Conservation (phyloP, 2,329 filamentous ascomycete species). For the Emmonsia crescens region DNA sequence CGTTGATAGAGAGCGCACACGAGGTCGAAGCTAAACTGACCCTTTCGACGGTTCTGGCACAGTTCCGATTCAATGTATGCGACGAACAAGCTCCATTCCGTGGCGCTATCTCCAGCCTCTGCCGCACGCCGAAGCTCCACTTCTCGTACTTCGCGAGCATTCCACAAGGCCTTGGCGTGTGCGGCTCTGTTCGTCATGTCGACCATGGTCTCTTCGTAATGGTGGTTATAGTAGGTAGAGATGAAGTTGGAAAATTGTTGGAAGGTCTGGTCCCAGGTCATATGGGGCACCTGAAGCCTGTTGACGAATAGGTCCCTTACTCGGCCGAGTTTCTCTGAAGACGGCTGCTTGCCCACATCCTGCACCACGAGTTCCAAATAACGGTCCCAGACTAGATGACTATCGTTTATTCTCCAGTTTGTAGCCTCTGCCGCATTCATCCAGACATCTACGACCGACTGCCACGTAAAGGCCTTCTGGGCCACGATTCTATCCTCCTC, state of each 20-base stretch:
- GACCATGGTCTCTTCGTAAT: conserved; percentile 50
- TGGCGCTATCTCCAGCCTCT: conserved; percentile 41
- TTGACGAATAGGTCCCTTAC: conserved; percentile 43
- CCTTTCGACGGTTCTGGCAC: conserved; percentile 47
- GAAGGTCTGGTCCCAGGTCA: conserved; percentile 49
- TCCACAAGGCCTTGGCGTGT: conserved; percentile 44
- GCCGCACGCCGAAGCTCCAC: conserved; percentile 41
- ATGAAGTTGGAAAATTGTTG: conserved; percentile 50
- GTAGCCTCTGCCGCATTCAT: conserved; percentile 47
- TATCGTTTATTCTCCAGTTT: conserved; percentile 50
- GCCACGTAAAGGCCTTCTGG: conserved; percentile 48
- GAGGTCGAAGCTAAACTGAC: conserved; percentile 41
- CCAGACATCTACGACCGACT: conserved; percentile 46
- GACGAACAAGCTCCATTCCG: conserved; percentile 42
- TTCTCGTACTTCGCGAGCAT: conserved; percentile 45
- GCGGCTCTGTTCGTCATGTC: conserved; percentile 41
- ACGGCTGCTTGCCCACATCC: conserved; percentile 39
- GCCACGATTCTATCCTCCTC: conserved; percentile 49
- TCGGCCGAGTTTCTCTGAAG: conserved; percentile 38
- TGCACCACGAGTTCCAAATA: conserved; percentile 46
- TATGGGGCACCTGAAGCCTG: conserved; percentile 48
- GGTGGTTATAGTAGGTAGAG: conserved; percentile 42
- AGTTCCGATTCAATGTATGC: conserved; percentile 85
- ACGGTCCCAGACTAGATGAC: conserved; percentile 51
- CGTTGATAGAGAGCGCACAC: conserved; percentile 62